Evolutionary conservation across 176 grass and related monocot genomes (phyloP).

Genomic region (Triticum monococcum): DNA sequence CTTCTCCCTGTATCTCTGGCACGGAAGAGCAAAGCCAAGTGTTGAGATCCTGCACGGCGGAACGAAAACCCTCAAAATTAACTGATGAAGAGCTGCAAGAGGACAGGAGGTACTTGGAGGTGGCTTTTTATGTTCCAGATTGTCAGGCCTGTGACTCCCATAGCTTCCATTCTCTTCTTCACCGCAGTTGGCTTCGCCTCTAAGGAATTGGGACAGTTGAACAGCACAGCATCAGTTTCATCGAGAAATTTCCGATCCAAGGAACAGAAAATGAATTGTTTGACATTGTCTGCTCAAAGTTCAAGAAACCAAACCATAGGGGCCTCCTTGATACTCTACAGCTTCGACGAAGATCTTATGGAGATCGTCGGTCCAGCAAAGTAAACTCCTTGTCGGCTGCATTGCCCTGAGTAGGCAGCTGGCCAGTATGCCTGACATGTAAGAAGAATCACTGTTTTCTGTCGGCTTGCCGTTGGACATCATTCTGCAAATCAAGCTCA

Average conservation of each 20-base stretch:
- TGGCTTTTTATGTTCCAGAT: slow-evolving; percentile 48
- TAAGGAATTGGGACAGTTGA: slow-evolving; percentile 17
- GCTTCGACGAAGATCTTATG: slow-evolving; percentile 46
- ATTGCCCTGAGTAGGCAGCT: slow-evolving; percentile 21
- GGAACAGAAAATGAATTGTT: neutral
- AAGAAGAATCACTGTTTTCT: slow-evolving; percentile 21
- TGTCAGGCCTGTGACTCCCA: slow-evolving; percentile 40
- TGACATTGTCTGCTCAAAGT: neutral
- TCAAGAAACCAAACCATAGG: slow-evolving; percentile 40
- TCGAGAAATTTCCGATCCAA: neutral
- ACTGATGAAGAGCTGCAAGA: neutral
- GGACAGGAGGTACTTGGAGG: slow-evolving; percentile 30
- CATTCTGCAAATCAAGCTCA: slow-evolving; percentile 30
- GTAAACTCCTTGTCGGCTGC: slow-evolving; percentile 23
- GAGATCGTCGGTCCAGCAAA: slow-evolving; percentile 38
- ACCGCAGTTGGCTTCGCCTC: slow-evolving; percentile 50
- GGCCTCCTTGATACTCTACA: slow-evolving; percentile 41
- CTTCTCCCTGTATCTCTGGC: slow-evolving; percentile 41
- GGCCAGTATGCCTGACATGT: slow-evolving; percentile 24
- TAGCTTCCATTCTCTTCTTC: slow-evolving; percentile 43
- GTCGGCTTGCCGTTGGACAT: slow-evolving; percentile 14
- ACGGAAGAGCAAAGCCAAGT: neutral
- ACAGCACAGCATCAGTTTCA: slow-evolving; percentile 16
- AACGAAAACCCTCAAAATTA: neutral
- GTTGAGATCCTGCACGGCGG: neutral